Conservation (phyloP, 495 filamentous ascomycete genomes). For the Pyronema domesticum region DNA sequence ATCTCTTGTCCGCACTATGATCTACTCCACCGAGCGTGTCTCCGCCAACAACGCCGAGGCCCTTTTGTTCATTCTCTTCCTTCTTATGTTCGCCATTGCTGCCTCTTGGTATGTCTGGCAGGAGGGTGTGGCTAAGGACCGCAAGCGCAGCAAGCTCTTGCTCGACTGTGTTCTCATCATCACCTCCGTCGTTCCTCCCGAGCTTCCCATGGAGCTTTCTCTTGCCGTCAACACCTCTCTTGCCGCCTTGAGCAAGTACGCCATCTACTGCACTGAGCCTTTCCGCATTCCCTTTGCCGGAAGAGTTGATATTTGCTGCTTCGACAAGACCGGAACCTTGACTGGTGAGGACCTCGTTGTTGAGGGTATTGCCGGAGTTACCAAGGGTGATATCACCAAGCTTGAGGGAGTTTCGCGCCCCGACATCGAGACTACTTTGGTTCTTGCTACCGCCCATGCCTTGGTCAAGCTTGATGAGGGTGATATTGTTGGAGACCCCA, state of each 20-base stretch:
- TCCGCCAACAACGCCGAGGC: slow-evolving; percentile 94
- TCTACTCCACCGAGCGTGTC: slow-evolving; percentile 96
- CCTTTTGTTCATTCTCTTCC: slow-evolving; percentile 87
- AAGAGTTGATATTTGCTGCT: slow-evolving; percentile 90
- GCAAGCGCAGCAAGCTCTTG: slow-evolving; percentile 90
- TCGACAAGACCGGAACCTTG: slow-evolving; percentile 95
- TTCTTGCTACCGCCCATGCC: slow-evolving; percentile 88
- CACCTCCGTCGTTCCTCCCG: slow-evolving; percentile 91
- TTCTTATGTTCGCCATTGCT: slow-evolving; percentile 87
- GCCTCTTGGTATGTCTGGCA: slow-evolving; percentile 99
- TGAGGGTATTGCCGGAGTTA: slow-evolving; percentile 86
- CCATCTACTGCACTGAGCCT: slow-evolving; percentile 97
- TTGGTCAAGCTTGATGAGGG: slow-evolving; percentile 92
- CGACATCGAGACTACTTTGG: slow-evolving; percentile 68
- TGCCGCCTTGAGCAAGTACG: slow-evolving; percentile 79
- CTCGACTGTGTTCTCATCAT: slow-evolving; percentile 95
- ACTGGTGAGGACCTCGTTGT: slow-evolving; percentile 96
- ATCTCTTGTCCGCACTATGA: slow-evolving; percentile 96
- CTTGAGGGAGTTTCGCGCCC: slow-evolving; percentile 26
- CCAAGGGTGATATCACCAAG: slow-evolving; percentile 36
- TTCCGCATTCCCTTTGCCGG: slow-evolving; percentile 98
- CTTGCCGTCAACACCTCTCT: slow-evolving; percentile 97
- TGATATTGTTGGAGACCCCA: slow-evolving; percentile 92
- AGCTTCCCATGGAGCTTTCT: slow-evolving; percentile 95
- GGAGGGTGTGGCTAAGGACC: slow-evolving; percentile 78